Conservation (phyloP, 176 grass and related monocot genomes). For the Ampelocalamus luodianensis region DNA sequence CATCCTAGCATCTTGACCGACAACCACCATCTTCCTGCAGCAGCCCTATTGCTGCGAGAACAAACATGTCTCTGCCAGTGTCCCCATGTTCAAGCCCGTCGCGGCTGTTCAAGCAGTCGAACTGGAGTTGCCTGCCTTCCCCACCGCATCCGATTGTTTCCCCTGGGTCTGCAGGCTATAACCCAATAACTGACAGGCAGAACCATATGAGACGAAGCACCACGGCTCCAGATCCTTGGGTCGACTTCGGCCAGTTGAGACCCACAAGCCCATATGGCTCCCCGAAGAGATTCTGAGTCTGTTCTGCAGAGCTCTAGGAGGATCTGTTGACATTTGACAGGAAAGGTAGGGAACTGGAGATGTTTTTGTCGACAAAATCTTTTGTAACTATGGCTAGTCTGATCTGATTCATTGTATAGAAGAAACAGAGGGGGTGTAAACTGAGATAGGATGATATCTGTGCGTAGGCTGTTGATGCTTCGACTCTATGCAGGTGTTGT, state of each 20-base stretch:
- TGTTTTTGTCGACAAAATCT: constrained; percentile 30
- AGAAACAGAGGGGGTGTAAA: not conserved
- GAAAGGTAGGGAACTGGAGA: not conserved
- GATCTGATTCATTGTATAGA: constrained; percentile 41
- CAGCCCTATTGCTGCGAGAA: not conserved
- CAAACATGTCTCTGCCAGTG: constrained; percentile 62
- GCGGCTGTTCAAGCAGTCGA: constrained; percentile 68
- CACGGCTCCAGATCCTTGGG: not conserved
- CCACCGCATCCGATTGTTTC: constrained; percentile 70
- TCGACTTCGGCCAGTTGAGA: not conserved
- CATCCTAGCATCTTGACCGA: constrained; percentile 1
- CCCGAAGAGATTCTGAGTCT: constrained; percentile 18
- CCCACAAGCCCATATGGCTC: constrained; percentile 15
- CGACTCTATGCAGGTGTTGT: not conserved
- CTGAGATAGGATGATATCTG: constrained; percentile 4
- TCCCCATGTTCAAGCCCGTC: constrained; percentile 84
- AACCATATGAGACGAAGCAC: not conserved
- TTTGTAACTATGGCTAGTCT: constrained; percentile 22
- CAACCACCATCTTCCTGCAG: not conserved
- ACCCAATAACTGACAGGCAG: not conserved
- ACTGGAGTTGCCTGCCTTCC: constrained; percentile 79
- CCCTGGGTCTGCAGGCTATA: constrained; percentile 38
- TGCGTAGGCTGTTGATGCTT: not conserved
- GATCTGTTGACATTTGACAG: not conserved
- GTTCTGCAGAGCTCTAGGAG: not conserved